Base-by-base conservation (phyloP, 768 basidiomycete species). In the Chalciporus chontae region DNA sequence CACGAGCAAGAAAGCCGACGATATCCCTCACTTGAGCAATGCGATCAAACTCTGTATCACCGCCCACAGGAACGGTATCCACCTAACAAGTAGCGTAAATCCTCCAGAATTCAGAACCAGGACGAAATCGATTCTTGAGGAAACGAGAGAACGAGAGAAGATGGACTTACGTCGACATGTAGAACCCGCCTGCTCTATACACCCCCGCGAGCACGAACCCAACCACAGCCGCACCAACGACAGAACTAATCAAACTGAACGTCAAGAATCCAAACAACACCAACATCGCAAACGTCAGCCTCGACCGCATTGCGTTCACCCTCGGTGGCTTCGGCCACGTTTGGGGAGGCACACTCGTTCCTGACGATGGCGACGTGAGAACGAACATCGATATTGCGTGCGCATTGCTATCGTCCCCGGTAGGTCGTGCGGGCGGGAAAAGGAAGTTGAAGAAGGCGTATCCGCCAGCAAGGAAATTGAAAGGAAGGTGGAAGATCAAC, bases 1-100 rank as follows among this genome's bases (percentile, higher is more conserved):
- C 32, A 21, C 18, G 14, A 38, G 17, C 26, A 45, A 7, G 38
- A 43, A 18, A 15, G 14, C 29, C 18, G 32, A 42, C 13, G 34
- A 43, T 55, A 1, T 41, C 27, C 15, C 68, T 37, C 47, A 76
- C 74, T 68, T 73, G 24, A 76, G 66, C 47, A 75, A 57, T 13
- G 68, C 68, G 14, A 76, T 56, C 6, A 73, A 59, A n/a, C 67
- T 65, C 47, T 73, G 71, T 39, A 77, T 66, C 45, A 72, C 60
- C 3, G 69, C 75, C 53, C 71, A 69, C 14, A 75, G 46, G 43
- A 75, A 74, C 10, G 75, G 74, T 19, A 76, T 58, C 75, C 75
- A 75, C 23, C 71, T 73, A 42, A 18, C n/a, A 26, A 8, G 26
- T 6, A 6, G 26, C 26, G 26, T 26, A 26, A 26, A 26, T 26